phyloP scores from a whole-genome alignment of 148 eudicot genomes.

The Cornus florida region DNA sequence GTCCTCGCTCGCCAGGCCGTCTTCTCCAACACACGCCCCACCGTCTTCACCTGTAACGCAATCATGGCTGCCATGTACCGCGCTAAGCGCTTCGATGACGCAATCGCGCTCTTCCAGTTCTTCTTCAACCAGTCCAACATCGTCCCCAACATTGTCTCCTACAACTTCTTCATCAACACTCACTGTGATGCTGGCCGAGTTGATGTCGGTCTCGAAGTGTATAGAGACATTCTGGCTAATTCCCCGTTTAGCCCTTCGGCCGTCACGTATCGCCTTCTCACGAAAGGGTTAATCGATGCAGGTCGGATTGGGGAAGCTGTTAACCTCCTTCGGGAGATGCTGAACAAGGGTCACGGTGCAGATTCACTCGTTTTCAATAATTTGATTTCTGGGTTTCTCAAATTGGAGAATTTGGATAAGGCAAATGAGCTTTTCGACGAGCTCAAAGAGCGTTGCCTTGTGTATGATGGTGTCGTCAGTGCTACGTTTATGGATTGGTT shows the following conservation, averaged over 20 bases:
- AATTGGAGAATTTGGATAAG: constrained; percentile 60
- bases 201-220: constrained; percentile 51
- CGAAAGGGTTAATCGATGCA: constrained; percentile 64
- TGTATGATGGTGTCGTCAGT: constrained; percentile 80
- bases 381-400: constrained; percentile 66
- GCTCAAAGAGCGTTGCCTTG: constrained; percentile 70
- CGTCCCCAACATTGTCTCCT: constrained; percentile 69
- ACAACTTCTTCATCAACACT: constrained; percentile 49
- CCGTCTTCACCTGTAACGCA: constrained; percentile 95
- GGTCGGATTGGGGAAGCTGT: constrained; percentile 67
- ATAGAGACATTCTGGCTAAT: constrained; percentile 35
- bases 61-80: constrained; percentile 71
- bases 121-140: constrained; percentile 63
- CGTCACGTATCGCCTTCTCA: constrained; percentile 66
- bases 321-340: constrained; percentile 67
- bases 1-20: constrained; percentile 65
- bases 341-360: constrained; percentile 71
- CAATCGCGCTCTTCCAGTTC: constrained; percentile 59
- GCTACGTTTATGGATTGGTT: constrained; percentile 90
- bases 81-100: constrained; percentile 50
- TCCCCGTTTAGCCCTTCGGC: constrained; percentile 76
- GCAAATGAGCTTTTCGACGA: constrained; percentile 85
- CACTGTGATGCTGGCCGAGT: constrained; percentile 57
- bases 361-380: constrained; percentile 79
- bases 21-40: constrained; percentile 62